Evolutionary conservation across 805 yeast genomes (phyloP), one percentile per base, ranked within the genome.

Genomic region (Kodamaea fukazawae): DNA sequence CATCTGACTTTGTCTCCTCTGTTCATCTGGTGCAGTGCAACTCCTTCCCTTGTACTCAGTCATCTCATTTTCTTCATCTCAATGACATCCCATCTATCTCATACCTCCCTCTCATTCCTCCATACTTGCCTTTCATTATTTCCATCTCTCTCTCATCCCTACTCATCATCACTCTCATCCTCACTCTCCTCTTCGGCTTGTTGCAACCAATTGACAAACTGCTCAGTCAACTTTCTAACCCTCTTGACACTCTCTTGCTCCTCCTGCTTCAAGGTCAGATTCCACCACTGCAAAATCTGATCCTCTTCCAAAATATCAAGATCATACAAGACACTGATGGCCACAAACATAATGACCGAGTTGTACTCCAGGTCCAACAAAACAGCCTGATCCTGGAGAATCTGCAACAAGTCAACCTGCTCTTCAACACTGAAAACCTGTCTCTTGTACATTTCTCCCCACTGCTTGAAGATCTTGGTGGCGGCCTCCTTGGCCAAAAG

Each of bases 171-270:
- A 29, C 58, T 53, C 14, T 48, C 50, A 8, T 61, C 65, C 28
- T 58, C 58, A 34, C 59, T 60, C 51, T 81, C 88, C 46, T 78
- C 84, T 32, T 72, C 81, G 1, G 96, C 97, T 34, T 81, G 86
- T 51, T 76, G 75, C 43, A 91, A 73, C 97, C 97, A 90, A 13
- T 81, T 86, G 14, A 91, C 73, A 81, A 91, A 91, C 59, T 81
- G 83, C 7, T 65, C 76, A 2, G 87, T 80, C 48, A 78, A 70
- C 20, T 57, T 67, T 42, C 83, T 75, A 13, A 81, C 81, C 18
- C 65, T 67, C 11, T 56, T 23, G 4, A 39, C 18, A 9, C 38
- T 22, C 18, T 33, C 53, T 30, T 76, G 65, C 16, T 65, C 70
- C 5, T 66, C 72, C 11, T 67, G 55, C 11, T 66, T 73, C 6